A percentile compares a stretch with the other conserved stretches of the same genome.
phyloP scores from a whole-genome alignment of 352 stramenopile genomes.

The Globisporangium ultimum region DNA sequence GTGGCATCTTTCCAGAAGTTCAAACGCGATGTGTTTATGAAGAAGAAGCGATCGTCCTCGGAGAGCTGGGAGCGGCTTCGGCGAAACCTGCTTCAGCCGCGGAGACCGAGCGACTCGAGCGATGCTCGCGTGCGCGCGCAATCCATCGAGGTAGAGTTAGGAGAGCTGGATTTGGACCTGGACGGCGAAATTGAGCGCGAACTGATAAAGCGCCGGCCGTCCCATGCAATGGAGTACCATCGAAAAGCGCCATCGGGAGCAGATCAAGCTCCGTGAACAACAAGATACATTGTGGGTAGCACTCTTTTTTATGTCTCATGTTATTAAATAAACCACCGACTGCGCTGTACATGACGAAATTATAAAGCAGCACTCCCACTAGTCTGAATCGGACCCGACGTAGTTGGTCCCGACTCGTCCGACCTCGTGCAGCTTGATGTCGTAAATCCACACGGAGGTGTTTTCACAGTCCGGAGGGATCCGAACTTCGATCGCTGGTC shows the following conservation, averaged over 20 bases:
- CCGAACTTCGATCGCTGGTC: slow-evolving; percentile 64
- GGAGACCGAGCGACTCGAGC: slow-evolving; percentile 9
- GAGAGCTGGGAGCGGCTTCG: slow-evolving; percentile 28
- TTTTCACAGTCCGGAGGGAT: slow-evolving; percentile 53
- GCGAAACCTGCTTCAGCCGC: slow-evolving; percentile 24
- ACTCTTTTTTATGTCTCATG: slow-evolving; percentile 6
- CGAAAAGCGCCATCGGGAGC: background rate
- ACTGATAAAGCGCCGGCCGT: slow-evolving; percentile 50
- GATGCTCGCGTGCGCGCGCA: background rate
- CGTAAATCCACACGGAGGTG: slow-evolving; percentile 45
- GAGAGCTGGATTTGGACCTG: slow-evolving; percentile 60
- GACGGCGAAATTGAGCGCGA: slow-evolving; percentile 76
- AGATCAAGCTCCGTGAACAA: background rate
- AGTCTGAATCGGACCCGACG: slow-evolving; percentile 44
- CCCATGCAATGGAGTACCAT: slow-evolving; percentile 31
- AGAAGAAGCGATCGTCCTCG: slow-evolving; percentile 34
- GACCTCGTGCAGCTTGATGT: slow-evolving; percentile 47
- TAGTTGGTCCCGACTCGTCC: slow-evolving; percentile 66
- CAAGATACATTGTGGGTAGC: background rate
- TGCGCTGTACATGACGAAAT: background rate
- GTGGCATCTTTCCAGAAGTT: slow-evolving; percentile 51
- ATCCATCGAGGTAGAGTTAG: slow-evolving; percentile 37
- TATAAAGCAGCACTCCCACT: background rate
- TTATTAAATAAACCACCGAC: slow-evolving; percentile 16
- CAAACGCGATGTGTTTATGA: slow-evolving; percentile 41